Evolutionary conservation across 2,329 filamentous ascomycete genomes (phyloP).

Genomic region (Xylariaceae sp.): DNA sequence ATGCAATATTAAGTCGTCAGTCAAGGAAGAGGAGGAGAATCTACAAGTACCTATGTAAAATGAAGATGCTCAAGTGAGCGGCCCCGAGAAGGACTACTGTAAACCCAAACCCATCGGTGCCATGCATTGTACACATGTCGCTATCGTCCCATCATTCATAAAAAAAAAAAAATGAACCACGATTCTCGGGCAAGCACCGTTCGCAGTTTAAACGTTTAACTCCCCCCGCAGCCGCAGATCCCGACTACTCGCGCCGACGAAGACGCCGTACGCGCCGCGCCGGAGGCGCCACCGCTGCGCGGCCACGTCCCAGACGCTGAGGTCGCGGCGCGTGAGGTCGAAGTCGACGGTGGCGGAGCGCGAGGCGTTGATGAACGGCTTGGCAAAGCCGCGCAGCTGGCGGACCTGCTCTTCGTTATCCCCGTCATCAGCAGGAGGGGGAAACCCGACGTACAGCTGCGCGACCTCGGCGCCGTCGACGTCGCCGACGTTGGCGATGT

Average conservation of each 20-base stretch:
- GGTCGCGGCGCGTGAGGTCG: conserved; percentile 61
- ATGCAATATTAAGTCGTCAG: background rate
- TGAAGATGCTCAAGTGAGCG: no score
- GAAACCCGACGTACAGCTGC: conserved; percentile 53
- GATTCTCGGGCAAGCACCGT: no score
- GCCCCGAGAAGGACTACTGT: no score
- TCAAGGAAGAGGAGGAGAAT: no score
- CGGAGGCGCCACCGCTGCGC: conserved; percentile 63
- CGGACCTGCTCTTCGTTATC: conserved; percentile 47
- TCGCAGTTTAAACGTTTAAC: conserved; percentile 43
- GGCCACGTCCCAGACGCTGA: conserved; percentile 67
- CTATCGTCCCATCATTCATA: no score
- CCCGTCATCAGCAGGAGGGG: conserved; percentile 34
- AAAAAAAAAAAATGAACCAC: no score
- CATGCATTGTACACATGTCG: no score
- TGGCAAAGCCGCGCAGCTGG: conserved; percentile 70
- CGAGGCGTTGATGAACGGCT: conserved; percentile 53
- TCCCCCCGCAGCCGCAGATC: conserved; percentile 45
- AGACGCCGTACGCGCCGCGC: conserved; percentile 47
- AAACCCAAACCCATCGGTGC: no score
- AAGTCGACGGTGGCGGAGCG: conserved; percentile 51
- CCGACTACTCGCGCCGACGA: conserved; percentile 52
- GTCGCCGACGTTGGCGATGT: conserved; percentile 47
- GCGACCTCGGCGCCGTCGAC: conserved; percentile 50
- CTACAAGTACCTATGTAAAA: no score